phyloP scores from a whole-genome alignment of 2,329 filamentous ascomycete species.

The Clonostachys rosea region DNA sequence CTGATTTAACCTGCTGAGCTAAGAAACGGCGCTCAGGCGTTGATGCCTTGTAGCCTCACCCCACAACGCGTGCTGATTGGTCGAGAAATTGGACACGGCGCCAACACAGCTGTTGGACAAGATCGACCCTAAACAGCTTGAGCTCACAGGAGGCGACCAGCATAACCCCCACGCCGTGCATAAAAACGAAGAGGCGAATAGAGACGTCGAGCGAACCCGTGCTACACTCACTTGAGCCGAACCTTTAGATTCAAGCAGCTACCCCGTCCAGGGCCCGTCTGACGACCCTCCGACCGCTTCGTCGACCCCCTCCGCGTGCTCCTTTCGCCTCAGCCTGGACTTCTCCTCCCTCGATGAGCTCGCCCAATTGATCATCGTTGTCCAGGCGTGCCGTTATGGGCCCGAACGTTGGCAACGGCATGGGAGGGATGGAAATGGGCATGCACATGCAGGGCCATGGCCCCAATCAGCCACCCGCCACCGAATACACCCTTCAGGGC shows the following conservation, averaged over 20 bases:
- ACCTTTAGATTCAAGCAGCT: background rate
- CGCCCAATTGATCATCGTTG: slow-evolving; percentile 18
- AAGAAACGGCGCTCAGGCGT: slow-evolving; percentile 3
- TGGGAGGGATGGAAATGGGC: slow-evolving; percentile 38
- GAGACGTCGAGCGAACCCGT: background rate
- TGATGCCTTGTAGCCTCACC: slow-evolving; percentile 32
- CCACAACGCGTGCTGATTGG: slow-evolving; percentile 14
- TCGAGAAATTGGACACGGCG: slow-evolving; percentile 5
- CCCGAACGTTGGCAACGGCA: slow-evolving; percentile 38
- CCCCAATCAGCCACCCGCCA: slow-evolving; percentile 50
- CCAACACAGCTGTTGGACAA: background rate
- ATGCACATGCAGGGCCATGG: slow-evolving; percentile 38
- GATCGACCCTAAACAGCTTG: background rate
- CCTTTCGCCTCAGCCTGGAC: slow-evolving; percentile 7
- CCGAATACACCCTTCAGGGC: slow-evolving; percentile 62
- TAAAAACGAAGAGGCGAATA: background rate
- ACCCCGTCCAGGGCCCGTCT: background rate
- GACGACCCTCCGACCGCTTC: background rate
- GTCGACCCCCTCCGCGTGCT: background rate
- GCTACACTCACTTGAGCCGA: background rate
- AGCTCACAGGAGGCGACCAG: background rate
- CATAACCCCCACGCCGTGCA: background rate
- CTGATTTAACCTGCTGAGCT: too few species aligned
- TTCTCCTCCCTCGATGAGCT: slow-evolving; percentile 24
- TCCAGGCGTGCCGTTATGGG: slow-evolving; percentile 21